These are phyloP conservation scores for Yamadazyma trypodendri DNA, from an alignment of 1,139 yeast genomes.

Conservation along the genomic window DNA sequence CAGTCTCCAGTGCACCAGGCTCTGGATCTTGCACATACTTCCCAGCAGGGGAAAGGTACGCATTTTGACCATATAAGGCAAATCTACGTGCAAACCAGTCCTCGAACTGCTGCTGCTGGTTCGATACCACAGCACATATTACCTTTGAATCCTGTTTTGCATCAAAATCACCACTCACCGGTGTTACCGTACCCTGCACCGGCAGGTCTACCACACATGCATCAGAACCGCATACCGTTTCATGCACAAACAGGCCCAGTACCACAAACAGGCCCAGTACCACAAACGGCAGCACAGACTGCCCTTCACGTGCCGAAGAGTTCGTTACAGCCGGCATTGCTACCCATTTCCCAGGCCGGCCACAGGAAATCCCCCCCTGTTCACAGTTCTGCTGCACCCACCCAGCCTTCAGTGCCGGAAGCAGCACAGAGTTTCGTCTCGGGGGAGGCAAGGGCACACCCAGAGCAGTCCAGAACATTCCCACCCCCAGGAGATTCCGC, in stretches of 20 bases:
- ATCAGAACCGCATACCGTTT: no score
- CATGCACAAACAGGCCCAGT: neutral
- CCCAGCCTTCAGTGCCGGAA: neutral
- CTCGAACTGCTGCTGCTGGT: neutral
- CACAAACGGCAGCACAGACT: neutral
- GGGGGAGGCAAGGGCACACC: no score
- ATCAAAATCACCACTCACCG: slow-evolving; percentile 3
- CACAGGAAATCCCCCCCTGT: no score
- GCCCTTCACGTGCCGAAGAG: no score
- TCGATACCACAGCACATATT: neutral
- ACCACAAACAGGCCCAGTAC: slow-evolving; percentile 3
- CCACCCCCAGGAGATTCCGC: no score
- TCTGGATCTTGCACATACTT: neutral
- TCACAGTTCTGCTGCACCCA: neutral
- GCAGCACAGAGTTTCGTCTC: no score
- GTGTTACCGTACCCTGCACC: slow-evolving; percentile 1
- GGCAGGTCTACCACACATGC: no score
- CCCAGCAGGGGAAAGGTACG: neutral
- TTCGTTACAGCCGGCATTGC: no score
- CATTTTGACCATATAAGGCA: slow-evolving; percentile 10
- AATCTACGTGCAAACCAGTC: slow-evolving; percentile 3
- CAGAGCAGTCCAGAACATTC: no score
- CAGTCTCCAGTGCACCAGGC: neutral
- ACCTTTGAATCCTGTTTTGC: slow-evolving; percentile 4
- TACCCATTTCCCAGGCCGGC: no score